Evolutionary conservation across 306 rosid genomes (phyloP).

Genomic region (Lathyrus tuberosus): DNA sequence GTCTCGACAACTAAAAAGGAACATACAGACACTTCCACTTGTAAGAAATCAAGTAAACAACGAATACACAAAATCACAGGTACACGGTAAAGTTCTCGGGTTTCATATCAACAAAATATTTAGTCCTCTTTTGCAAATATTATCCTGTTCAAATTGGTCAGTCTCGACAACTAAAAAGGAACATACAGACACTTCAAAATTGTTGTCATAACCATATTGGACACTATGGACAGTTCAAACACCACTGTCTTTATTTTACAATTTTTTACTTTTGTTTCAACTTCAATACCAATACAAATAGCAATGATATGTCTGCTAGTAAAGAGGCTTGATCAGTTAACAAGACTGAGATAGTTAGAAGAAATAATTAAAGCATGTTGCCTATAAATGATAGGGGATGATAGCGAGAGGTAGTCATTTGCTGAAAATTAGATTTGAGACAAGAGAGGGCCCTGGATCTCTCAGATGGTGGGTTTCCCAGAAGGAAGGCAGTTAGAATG

Average conservation of each 20-base stretch:
- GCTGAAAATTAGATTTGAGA: background rate
- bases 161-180: background rate
- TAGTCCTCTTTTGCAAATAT: background rate
- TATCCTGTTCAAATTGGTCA: background rate
- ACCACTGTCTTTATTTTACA: background rate
- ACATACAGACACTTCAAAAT: background rate
- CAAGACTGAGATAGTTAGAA: background rate
- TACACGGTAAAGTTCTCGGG: constrained; percentile 1
- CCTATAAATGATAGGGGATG: background rate
- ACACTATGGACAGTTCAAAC: background rate
- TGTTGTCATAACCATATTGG: background rate
- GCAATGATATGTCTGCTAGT: background rate
- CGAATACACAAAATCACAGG: background rate
- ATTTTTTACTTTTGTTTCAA: background rate
- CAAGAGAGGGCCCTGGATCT: background rate
- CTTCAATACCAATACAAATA: background rate
- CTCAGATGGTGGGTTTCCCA: no score
- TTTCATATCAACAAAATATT: constrained; percentile 1
- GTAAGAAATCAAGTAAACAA: background rate
- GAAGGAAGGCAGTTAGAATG: no score
- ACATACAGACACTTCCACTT: background rate
- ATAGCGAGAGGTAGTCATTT: background rate
- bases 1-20: background rate
- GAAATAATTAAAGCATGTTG: background rate
- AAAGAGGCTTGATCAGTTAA: no score